These are phyloP conservation scores for Paramecium biaurelia DNA, from an alignment of 73 alveolate species.

Conservation along the genomic window DNA sequence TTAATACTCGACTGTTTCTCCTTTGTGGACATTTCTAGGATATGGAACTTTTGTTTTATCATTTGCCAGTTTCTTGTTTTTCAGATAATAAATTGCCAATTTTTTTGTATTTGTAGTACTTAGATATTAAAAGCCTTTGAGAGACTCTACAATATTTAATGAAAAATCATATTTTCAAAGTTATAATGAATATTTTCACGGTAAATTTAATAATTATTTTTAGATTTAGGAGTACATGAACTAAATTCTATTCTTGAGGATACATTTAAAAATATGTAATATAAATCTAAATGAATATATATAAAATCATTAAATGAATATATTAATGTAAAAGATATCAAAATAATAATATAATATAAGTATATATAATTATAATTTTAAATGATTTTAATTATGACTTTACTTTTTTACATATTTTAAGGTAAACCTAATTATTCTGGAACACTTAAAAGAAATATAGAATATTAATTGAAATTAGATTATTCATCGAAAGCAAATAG, in stretches of 20 bases:
- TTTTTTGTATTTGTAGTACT: constrained; percentile 14
- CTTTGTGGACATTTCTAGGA: not conserved
- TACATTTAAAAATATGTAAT: not conserved
- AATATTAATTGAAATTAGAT: not conserved
- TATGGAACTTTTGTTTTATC: not conserved
- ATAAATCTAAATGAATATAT: not conserved
- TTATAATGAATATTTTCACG: not conserved
- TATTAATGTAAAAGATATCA: no score
- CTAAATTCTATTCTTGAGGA: not conserved
- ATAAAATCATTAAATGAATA: not conserved
- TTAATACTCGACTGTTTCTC: not conserved
- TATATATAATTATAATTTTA: no score
- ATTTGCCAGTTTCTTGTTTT: not conserved
- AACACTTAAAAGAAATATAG: not conserved
- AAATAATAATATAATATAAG: no score
- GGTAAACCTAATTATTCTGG: not conserved
- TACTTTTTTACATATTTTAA: not conserved
- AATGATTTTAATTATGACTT: not conserved
- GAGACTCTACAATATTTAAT: not conserved
- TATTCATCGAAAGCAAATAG: not conserved
- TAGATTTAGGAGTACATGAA: not conserved
- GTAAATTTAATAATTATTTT: not conserved
- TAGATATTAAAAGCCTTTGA: not conserved
- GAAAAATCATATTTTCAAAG: not conserved
- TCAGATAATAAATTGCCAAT: not conserved